These are phyloP conservation scores for Entomortierella beljakovae DNA, from an alignment of 192 early-diverging fungal species.

Conservation along the genomic window DNA sequence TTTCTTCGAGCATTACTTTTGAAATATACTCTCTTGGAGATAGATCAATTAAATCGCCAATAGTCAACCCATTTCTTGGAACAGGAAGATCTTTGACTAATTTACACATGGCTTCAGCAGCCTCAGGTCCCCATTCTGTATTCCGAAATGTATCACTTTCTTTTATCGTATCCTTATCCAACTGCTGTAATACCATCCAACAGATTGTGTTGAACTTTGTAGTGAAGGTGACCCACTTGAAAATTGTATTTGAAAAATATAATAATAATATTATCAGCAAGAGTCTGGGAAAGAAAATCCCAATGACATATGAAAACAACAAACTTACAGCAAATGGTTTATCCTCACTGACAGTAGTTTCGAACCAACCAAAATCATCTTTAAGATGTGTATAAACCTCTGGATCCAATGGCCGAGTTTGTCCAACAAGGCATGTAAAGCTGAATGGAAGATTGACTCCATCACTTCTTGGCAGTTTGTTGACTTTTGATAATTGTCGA, in stretches of 20 bases:
- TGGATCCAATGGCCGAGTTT: neutral
- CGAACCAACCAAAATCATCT: constrained; percentile 3
- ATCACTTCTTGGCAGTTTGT: constrained; percentile 1
- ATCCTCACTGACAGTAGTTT: constrained; percentile 1
- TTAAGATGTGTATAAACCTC: constrained; percentile 1
- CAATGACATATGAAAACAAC: neutral
- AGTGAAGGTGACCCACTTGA: constrained; percentile 26
- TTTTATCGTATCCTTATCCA: constrained; percentile 10
- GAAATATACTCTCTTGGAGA: constrained; percentile 31
- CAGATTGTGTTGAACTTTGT: constrained; percentile 11
- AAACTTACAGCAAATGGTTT: constrained; percentile 28
- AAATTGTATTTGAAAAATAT: neutral
- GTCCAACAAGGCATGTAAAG: constrained; percentile 15
- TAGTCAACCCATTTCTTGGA: constrained; percentile 1
- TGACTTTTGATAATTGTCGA: neutral
- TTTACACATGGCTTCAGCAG: constrained; percentile 24
- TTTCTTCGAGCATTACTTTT: constrained; percentile 49
- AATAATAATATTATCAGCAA: neutral
- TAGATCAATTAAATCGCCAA: constrained; percentile 25
- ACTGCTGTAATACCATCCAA: constrained; percentile 14
- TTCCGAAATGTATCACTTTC: constrained; percentile 17
- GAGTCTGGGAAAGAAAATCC: neutral
- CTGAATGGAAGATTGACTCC: constrained; percentile 7
- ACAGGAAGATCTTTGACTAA: constrained; percentile 16
- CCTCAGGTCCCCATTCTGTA: constrained; percentile 31